Evolutionary conservation across 805 yeast species (phyloP).

Genomic region (Hanseniaspora meyeri): DNA sequence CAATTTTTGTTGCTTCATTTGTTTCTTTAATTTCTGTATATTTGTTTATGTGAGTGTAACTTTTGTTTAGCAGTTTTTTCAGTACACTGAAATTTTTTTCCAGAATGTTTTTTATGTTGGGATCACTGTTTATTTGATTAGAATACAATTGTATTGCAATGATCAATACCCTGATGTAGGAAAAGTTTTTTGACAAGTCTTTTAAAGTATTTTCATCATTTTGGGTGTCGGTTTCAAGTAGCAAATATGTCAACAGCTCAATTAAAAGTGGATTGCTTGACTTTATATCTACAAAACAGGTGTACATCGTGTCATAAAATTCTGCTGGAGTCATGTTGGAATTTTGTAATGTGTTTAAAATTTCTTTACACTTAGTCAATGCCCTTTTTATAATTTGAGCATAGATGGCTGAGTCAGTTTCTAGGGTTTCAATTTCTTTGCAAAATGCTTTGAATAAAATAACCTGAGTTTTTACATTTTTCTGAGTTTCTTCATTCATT

Average conservation of each 20-base stretch:
- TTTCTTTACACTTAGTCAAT: background rate
- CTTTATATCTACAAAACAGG: background rate
- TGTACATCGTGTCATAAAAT: background rate
- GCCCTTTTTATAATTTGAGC: conserved; percentile 25
- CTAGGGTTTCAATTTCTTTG: conserved; percentile 16
- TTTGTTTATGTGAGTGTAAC: conserved; percentile 15
- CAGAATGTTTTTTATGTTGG: background rate
- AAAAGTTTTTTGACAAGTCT: background rate
- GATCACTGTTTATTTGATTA: background rate
- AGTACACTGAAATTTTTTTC: background rate
- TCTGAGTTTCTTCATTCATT: conserved; percentile 21
- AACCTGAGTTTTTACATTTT: conserved; percentile 26
- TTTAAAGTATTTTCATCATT: background rate
- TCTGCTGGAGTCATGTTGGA: background rate
- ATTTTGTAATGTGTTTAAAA: background rate
- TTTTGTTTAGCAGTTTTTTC: conserved; percentile 5
- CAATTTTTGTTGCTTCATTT: background rate
- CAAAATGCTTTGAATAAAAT: conserved; percentile 23
- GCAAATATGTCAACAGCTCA: conserved; percentile 24
- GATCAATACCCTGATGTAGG: background rate
- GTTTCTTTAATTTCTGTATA: conserved; percentile 15
- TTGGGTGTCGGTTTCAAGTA: conserved; percentile 14
- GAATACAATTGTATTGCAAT: conserved; percentile 5
- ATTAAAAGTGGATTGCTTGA: conserved; percentile 23
- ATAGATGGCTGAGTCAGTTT: conserved; percentile 15